phyloP scores from a whole-genome alignment of 331 rosid species.

The Saraca asoca region DNA sequence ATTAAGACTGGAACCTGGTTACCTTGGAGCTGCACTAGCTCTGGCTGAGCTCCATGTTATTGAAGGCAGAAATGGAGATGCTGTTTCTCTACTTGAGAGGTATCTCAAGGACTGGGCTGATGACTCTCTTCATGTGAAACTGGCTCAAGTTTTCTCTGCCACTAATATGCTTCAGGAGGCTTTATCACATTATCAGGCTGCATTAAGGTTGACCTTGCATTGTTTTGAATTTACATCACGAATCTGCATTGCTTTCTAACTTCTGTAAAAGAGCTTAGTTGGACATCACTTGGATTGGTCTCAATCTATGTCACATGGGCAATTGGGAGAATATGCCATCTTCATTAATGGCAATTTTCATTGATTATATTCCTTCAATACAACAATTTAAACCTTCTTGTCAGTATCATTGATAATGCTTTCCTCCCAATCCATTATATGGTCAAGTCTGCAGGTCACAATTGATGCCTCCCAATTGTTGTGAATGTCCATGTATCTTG shows the following conservation, averaged over 20 bases:
- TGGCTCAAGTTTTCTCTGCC: constrained; percentile 94
- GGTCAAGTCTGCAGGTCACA: neutral
- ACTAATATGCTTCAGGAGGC: constrained; percentile 94
- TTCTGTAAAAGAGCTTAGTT: neutral
- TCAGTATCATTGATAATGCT: neutral
- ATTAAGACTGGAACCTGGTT: constrained; percentile 96
- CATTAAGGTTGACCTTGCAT: constrained; percentile 68
- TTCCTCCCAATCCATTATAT: neutral
- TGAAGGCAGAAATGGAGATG: constrained; percentile 95
- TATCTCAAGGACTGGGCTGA: constrained; percentile 99
- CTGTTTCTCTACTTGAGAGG: constrained; percentile 86
- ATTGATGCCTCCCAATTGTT: neutral
- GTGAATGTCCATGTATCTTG: constrained; percentile 10
- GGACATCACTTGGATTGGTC: constrained; percentile 21
- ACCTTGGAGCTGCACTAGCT: constrained; percentile 98
- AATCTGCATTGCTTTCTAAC: constrained; percentile 1
- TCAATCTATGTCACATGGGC: neutral
- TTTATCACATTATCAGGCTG: constrained; percentile 92
- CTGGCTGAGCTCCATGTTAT: constrained; percentile 96
- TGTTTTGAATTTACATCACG: constrained; percentile 17
- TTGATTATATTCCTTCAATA: neutral
- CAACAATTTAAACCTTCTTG: neutral
- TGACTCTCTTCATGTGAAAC: constrained; percentile 96
- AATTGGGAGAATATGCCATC: neutral
- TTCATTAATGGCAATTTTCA: neutral